phyloP scores from a whole-genome alignment of 2,329 filamentous ascomycete species.

The Juglanconis sp. region DNA sequence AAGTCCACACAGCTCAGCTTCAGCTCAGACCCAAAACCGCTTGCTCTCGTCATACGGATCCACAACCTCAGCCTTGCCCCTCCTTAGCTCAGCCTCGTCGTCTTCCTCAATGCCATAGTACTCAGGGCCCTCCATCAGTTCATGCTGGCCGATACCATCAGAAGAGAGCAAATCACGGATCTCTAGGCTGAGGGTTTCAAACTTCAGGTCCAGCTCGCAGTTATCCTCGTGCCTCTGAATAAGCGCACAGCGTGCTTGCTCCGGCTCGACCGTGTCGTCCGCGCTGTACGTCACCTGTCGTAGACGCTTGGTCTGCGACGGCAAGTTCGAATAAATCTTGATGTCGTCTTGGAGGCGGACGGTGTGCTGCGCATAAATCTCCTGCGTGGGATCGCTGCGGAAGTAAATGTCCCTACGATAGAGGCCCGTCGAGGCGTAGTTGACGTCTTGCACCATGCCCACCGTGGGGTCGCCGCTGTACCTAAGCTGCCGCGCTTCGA shows the following conservation, averaged over 20 bases:
- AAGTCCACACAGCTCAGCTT: too few relatives aligned
- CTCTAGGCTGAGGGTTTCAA: slow-evolving; percentile 15
- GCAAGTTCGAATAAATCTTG: slow-evolving; percentile 20
- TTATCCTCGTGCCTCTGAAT: slow-evolving; percentile 14
- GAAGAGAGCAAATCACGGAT: slow-evolving; percentile 15
- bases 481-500: slow-evolving; percentile 40
- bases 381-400: slow-evolving; percentile 37
- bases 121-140: slow-evolving; percentile 4
- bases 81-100: slow-evolving; percentile 3
- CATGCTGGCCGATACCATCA: slow-evolving; percentile 10
- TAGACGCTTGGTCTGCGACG: neutral
- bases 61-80: neutral
- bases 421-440: slow-evolving; percentile 44
- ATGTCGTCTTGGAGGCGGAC: slow-evolving; percentile 41
- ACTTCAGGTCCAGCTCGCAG: slow-evolving; percentile 17
- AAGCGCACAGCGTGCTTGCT: neutral
- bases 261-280: neutral
- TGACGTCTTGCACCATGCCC: slow-evolving; percentile 54
- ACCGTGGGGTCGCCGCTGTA: slow-evolving; percentile 44
- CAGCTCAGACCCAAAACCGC: slow-evolving; percentile 10
- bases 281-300: neutral
- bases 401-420: slow-evolving; percentile 49
- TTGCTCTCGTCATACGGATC: slow-evolving; percentile 9
- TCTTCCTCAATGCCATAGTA: slow-evolving; percentile 10
- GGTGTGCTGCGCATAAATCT: slow-evolving; percentile 44